Conservation (phyloP, 495 filamentous ascomycete species). For the Aspergillus ellipticus region DNA sequence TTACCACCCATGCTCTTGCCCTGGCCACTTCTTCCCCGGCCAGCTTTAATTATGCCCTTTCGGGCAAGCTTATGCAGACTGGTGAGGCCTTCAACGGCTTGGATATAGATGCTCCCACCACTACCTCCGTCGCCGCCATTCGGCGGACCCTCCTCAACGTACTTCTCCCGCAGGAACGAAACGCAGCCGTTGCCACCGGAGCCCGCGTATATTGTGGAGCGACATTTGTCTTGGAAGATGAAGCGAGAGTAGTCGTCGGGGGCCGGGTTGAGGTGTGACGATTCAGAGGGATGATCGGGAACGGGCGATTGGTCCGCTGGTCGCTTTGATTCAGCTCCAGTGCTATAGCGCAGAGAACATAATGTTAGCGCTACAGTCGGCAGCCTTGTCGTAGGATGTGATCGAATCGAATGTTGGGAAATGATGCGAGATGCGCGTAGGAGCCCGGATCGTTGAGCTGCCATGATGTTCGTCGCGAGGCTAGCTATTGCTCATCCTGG, state of each 20-base stretch:
- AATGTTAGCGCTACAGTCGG: conserved; percentile 20
- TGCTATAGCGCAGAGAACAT: conserved; percentile 33
- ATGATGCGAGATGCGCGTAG: conserved; percentile 14
- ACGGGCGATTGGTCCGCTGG: conserved; percentile 6
- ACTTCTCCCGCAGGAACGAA: conserved; percentile 88
- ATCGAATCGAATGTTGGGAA: conserved; percentile 31
- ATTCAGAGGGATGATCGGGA: conserved; percentile 24
- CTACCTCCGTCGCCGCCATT: conserved; percentile 94
- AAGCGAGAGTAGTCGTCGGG: conserved; percentile 78
- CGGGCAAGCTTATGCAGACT: conserved; percentile 89
- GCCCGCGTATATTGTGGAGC: conserved; percentile 70
- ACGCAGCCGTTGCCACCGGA: conserved; percentile 87
- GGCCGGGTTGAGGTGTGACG: conserved; percentile 67
- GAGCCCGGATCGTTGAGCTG: conserved; percentile 23
- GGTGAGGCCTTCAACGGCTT: conserved; percentile 84
- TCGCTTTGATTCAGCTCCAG: conserved; percentile 19
- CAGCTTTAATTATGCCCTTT: conserved; percentile 69
- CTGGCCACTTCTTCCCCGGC: conserved; percentile 77
- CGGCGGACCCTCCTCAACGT: conserved; percentile 79
- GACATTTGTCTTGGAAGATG: conserved; percentile 82
- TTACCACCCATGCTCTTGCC: conserved; percentile 77
- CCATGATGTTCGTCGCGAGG: conserved; percentile 15
- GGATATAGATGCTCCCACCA: conserved; percentile 90
- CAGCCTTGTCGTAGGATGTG: conserved; percentile 25
- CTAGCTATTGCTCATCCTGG: conserved; percentile 19